Evolutionary conservation across 2,329 filamentous ascomycete genomes (phyloP).

Genomic region (Niveomyces coronatus): DNA sequence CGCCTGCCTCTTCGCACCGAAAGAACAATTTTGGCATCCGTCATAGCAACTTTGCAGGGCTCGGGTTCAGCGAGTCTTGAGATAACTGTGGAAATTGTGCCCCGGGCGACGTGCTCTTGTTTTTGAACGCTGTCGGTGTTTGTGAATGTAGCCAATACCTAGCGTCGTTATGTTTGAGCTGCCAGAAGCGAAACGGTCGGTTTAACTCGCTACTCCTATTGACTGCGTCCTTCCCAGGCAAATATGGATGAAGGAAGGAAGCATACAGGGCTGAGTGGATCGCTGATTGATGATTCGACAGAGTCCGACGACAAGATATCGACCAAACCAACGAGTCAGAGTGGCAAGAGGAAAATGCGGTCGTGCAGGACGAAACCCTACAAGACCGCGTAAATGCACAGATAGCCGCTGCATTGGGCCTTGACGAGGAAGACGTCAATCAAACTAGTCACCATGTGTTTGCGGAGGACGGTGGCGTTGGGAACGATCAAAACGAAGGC

Average conservation of each 20-base stretch:
- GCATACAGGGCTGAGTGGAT: no score
- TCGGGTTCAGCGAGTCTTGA: no score
- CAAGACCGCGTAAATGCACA: conserved; percentile 36
- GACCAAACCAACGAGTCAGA: conserved; percentile 24
- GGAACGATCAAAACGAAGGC: conserved; percentile 16
- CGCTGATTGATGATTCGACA: conserved; percentile 15
- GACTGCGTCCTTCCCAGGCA: neutral
- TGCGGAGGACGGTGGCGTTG: conserved; percentile 10
- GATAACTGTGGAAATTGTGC: no score
- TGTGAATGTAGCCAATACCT: no score
- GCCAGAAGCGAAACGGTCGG: conserved; percentile 42
- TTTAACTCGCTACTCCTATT: neutral
- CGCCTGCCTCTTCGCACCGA: no score
- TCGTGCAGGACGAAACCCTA: conserved; percentile 29
- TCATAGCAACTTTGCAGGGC: no score
- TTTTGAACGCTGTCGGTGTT: no score
- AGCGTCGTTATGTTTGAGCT: conserved; percentile 36
- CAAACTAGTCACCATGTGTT: conserved; percentile 3
- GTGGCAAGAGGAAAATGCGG: conserved; percentile 22
- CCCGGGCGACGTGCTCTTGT: no score
- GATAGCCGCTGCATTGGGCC: conserved; percentile 35
- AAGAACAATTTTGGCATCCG: no score
- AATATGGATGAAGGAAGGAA: neutral
- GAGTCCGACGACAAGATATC: conserved; percentile 47
- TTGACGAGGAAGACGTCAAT: conserved; percentile 18